These are phyloP conservation scores for Monosporozyma servazzii DNA, from an alignment of 805 yeast genomes.

Conservation along the genomic window DNA sequence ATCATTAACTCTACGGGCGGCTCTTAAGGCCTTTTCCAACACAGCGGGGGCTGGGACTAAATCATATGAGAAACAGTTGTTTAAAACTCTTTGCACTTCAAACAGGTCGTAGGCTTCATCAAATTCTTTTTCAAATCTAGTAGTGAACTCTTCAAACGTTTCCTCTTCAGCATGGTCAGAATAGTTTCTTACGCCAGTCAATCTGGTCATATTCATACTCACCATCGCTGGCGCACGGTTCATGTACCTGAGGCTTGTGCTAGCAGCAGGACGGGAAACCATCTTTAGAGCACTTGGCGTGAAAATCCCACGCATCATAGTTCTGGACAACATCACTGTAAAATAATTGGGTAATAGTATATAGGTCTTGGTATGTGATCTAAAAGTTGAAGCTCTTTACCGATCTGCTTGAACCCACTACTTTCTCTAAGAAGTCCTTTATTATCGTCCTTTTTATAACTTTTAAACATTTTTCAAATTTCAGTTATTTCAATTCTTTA, in stretches of 20 bases:
- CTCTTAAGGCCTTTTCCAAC: conserved; percentile 89
- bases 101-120: conserved; percentile 85
- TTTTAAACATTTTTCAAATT: neutral
- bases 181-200: conserved; percentile 47
- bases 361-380: neutral
- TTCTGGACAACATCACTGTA: conserved; percentile 12
- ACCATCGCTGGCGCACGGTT: neutral
- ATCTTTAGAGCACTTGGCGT: conserved; percentile 10
- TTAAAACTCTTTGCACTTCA: conserved; percentile 87
- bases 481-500: neutral
- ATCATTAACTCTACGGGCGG: conserved; percentile 98
- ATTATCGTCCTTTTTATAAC: neutral
- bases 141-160: conserved; percentile 89
- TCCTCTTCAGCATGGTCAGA: conserved; percentile 80
- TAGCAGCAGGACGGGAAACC: conserved; percentile 1
- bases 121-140: conserved; percentile 87
- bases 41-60: conserved; percentile 97
- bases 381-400: too few relatives aligned
- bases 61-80: conserved; percentile 97
- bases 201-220: neutral
- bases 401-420: too few relatives aligned
- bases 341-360: neutral
- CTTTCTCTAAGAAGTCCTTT: neutral
- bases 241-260: neutral
- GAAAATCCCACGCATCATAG: conserved; percentile 10